phyloP scores from a whole-genome alignment of 2,329 filamentous ascomycete species.

The Myriosclerotinia scirpicola region DNA sequence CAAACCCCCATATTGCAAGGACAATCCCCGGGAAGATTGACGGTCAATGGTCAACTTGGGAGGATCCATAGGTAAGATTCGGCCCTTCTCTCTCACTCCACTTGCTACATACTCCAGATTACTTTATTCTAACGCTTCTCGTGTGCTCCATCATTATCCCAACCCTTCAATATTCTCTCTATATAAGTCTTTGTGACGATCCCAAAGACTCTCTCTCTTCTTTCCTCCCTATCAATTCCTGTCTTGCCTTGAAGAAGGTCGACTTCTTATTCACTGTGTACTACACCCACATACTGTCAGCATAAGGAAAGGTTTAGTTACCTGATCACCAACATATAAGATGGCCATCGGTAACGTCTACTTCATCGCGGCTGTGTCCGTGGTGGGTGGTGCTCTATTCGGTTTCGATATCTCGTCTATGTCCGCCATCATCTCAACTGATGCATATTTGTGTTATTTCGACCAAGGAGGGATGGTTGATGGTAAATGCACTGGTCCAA shows the following conservation, averaged over 20 bases:
- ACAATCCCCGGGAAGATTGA: conserved; percentile 8
- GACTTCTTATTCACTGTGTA: not conserved
- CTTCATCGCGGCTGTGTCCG: conserved; percentile 39
- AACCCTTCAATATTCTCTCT: not conserved
- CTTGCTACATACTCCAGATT: conserved; percentile 12
- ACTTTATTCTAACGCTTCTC: conserved; percentile 9
- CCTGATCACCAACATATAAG: conserved; percentile 20
- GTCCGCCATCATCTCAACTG: conserved; percentile 55
- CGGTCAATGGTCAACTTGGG: not conserved
- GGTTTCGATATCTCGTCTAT: conserved; percentile 58
- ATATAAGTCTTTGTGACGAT: conserved; percentile 21
- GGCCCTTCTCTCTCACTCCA: conserved; percentile 15
- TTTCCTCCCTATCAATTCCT: not conserved
- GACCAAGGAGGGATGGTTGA: conserved; percentile 40
- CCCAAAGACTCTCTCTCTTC: not conserved
- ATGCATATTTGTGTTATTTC: conserved; percentile 54
- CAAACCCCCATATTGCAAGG: conserved; percentile 10
- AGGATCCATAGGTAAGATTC: conserved; percentile 15
- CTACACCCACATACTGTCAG: not conserved
- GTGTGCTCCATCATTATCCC: conserved; percentile 14
- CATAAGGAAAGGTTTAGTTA: conserved; percentile 13
- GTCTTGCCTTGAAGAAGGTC: conserved; percentile 1
- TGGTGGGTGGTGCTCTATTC: conserved; percentile 40
- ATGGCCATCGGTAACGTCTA: conserved; percentile 38
- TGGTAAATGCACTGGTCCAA: conserved; percentile 56